Evolutionary conservation across 306 rosid species (phyloP).

Genomic region (Malus sylvestris): DNA sequence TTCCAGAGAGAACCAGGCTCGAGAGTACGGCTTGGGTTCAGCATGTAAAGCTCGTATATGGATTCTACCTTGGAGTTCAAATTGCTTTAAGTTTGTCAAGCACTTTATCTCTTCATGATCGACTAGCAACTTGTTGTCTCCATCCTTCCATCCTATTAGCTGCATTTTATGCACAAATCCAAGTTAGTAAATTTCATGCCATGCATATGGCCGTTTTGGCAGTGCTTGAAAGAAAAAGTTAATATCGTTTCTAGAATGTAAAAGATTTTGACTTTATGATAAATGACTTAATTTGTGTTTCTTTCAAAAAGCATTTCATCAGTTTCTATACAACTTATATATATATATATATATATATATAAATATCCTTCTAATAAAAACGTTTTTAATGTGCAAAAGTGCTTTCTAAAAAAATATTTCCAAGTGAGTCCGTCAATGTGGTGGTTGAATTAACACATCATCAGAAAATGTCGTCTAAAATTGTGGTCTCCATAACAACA

Average conservation of each 20-base stretch:
- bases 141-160: constrained; percentile 73
- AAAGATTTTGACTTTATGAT: neutral
- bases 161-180: constrained; percentile 16
- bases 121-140: constrained; percentile 41
- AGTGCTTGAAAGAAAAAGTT: too few relatives aligned
- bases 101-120: constrained; percentile 50
- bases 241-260: too few relatives aligned
- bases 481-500: neutral
- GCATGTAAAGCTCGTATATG: constrained; percentile 50
- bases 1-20: constrained; percentile 60
- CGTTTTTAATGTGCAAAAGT: neutral
- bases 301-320: too few relatives aligned
- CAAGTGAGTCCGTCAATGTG: neutral
- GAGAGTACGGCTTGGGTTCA: constrained; percentile 23
- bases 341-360: too few relatives aligned
- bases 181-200: neutral
- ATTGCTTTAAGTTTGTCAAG: constrained; percentile 33
- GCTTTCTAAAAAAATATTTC: neutral
- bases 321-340: too few relatives aligned
- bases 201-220: too few relatives aligned
- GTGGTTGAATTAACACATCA: neutral
- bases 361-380: too few relatives aligned
- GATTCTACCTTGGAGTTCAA: constrained; percentile 69
- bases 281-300: too few relatives aligned
- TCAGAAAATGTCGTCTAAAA: neutral